Conservation (phyloP, 495 filamentous ascomycete species). For the Cenococcum geophilum region DNA sequence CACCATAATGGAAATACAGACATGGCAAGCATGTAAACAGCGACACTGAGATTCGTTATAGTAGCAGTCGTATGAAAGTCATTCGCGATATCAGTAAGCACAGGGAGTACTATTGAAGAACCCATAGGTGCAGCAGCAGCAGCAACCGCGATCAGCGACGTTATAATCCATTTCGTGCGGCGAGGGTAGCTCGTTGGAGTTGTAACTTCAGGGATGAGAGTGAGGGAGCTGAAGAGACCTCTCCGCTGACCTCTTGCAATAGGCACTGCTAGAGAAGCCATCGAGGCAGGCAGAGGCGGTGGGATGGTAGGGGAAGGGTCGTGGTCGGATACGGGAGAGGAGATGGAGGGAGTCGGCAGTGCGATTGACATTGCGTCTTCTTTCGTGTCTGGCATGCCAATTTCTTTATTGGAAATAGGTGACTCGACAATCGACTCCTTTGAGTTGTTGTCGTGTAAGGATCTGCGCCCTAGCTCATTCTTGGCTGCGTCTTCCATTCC, state of each 20-base stretch:
- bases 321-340: constrained; percentile 12
- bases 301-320: not conserved
- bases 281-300: constrained; percentile 14
- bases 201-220: constrained; percentile 77
- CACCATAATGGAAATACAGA: constrained; percentile 91
- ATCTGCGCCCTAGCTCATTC: not conserved
- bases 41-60: constrained; percentile 74
- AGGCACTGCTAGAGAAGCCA: constrained; percentile 37
- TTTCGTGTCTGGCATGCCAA: constrained; percentile 10
- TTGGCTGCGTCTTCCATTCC: constrained; percentile 1
- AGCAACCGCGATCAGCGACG: constrained; percentile 68
- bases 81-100: constrained; percentile 60
- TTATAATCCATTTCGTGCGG: constrained; percentile 79
- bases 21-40: constrained; percentile 87
- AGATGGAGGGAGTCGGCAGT: constrained; percentile 15
- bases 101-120: constrained; percentile 75
- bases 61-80: constrained; percentile 62
- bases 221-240: constrained; percentile 66
- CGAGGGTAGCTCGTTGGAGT: constrained; percentile 65
- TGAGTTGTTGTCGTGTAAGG: not conserved
- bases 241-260: constrained; percentile 64
- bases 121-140: constrained; percentile 77
- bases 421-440: not conserved
- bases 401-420: constrained; percentile 21
- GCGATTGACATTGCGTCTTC: constrained; percentile 25